Conservation (phyloP, 2,329 filamentous ascomycete species). For the Orbilia quercus region DNA sequence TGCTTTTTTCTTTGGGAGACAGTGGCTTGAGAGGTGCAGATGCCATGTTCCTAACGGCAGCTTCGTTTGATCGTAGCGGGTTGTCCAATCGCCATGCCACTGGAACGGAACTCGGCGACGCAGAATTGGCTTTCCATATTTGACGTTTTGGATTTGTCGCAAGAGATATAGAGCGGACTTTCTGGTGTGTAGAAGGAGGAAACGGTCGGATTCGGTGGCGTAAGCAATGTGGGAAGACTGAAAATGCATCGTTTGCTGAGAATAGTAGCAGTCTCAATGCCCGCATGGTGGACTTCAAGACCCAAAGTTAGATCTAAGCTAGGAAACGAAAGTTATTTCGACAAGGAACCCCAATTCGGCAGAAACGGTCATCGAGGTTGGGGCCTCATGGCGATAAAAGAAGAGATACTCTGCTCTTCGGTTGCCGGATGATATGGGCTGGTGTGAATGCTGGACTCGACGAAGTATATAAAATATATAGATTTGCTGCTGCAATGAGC, state of each 20-base stretch:
- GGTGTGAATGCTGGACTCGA: not conserved
- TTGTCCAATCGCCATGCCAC: not conserved
- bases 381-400: conserved; percentile 27
- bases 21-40: conserved; percentile 43
- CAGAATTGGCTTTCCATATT: not conserved
- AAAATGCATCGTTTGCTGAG: conserved; percentile 17
- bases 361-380: conserved; percentile 35
- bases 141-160: not conserved
- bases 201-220: not conserved
- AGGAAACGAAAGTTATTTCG: conserved; percentile 3
- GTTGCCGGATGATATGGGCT: not conserved
- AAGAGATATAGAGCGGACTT: not conserved
- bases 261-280: conserved; percentile 28
- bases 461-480: too few species aligned
- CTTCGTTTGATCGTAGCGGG: not conserved
- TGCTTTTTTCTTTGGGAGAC: conserved; percentile 50
- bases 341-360: not conserved
- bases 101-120: too few species aligned
- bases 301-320: conserved; percentile 5
- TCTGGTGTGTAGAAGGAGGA: not conserved
- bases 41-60: conserved; percentile 13
- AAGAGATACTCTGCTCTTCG: conserved; percentile 23
- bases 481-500: too few species aligned
- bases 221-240: not conserved
- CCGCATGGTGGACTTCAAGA: conserved; percentile 34